These are phyloP conservation scores for barley (Hordeum vulgare) DNA, from an alignment of 176 grass and related monocot genomes.

Conservation along the genomic window DNA sequence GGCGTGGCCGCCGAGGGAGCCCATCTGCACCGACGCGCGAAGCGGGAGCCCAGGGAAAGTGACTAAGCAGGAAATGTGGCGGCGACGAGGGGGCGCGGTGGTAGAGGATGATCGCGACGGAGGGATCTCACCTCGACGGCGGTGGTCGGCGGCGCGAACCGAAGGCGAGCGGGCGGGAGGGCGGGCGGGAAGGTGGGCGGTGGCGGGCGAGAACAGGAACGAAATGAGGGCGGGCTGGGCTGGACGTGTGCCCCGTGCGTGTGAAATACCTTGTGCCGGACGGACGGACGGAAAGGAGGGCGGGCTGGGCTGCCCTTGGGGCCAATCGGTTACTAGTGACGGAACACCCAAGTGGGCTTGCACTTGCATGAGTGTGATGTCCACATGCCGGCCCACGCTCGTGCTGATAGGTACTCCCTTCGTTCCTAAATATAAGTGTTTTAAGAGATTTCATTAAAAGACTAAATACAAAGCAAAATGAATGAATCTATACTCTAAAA, in stretches of 20 bases:
- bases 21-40: conserved; percentile 1
- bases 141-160: neutral
- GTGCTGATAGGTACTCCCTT: too few relatives aligned
- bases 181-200: neutral
- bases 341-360: too few relatives aligned
- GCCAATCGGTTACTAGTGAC: too few relatives aligned
- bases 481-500: too few relatives aligned
- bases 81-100: neutral
- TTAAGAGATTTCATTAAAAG: too few relatives aligned
- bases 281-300: too few relatives aligned
- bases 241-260: neutral
- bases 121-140: neutral
- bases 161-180: neutral
- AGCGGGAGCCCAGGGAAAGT: neutral
- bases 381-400: too few relatives aligned
- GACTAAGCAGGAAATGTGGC: neutral
- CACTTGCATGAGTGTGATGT: too few relatives aligned
- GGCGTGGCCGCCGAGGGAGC: neutral
- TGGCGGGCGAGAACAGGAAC: neutral
- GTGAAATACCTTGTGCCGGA: neutral
- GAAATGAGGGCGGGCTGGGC: neutral
- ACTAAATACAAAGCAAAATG: too few relatives aligned
- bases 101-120: neutral
- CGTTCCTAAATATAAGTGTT: too few relatives aligned
- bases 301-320: too few relatives aligned